Percentiles rank a stretch among this genome's conserved stretches.
These are phyloP conservation scores for Talaromyces atroroseus DNA, from an alignment of 2,329 filamentous ascomycete species.

Conservation along the genomic window DNA sequence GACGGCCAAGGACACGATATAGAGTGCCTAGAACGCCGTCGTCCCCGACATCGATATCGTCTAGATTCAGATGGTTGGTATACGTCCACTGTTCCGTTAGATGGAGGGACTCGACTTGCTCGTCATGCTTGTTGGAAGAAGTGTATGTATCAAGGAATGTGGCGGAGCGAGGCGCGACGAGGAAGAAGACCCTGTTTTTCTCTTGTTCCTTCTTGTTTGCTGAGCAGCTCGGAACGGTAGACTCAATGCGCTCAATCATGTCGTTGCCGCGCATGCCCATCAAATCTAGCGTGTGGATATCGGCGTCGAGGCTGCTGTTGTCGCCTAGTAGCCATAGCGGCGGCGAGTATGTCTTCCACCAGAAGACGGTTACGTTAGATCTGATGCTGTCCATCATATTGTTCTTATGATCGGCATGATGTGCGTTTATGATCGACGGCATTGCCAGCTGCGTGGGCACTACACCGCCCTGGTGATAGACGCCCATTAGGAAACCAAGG, in stretches of 20 bases:
- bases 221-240: slow-evolving; percentile 28
- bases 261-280: slow-evolving; percentile 44
- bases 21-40: slow-evolving; percentile 45
- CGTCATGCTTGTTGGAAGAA: slow-evolving; percentile 11
- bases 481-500: slow-evolving; percentile 47
- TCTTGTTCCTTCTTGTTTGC: not conserved
- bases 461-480: slow-evolving; percentile 51
- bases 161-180: slow-evolving; percentile 44
- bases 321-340: slow-evolving; percentile 47
- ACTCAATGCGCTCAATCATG: slow-evolving; percentile 35
- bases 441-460: slow-evolving; percentile 46
- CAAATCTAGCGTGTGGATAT: slow-evolving; percentile 41
- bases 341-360: slow-evolving; percentile 53
- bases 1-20: slow-evolving; percentile 41
- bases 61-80: slow-evolving; percentile 45
- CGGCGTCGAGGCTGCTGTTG: slow-evolving; percentile 22
- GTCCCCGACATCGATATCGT: slow-evolving; percentile 47
- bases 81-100: slow-evolving; percentile 41
- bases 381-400: not conserved
- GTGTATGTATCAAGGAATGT: slow-evolving; percentile 38
- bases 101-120: slow-evolving; percentile 25
- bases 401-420: slow-evolving; percentile 12
- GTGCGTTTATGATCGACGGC: slow-evolving; percentile 28
- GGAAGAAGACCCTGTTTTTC: slow-evolving; percentile 29
- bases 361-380: slow-evolving; percentile 38